Evolutionary conservation across 208 protist species (phyloP).

Genomic region (Wallacemonas sp.): DNA sequence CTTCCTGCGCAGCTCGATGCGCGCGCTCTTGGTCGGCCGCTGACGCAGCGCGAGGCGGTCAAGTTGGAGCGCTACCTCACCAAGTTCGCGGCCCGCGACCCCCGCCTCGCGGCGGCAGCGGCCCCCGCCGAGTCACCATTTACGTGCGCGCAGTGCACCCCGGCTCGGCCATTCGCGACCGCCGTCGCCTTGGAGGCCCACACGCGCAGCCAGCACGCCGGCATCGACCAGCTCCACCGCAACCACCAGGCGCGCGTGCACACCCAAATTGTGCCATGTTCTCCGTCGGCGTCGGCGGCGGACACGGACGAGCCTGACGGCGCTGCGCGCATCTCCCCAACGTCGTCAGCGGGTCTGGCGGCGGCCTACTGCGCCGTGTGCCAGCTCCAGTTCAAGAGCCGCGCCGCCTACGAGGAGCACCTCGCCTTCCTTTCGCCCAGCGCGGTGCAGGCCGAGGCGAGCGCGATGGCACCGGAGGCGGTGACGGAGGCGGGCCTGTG

Average conservation of each 20-base stretch:
- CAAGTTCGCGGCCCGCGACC: constrained; percentile 21
- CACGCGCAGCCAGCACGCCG: constrained; percentile 21
- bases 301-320: neutral
- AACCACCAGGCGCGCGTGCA: constrained; percentile 39
- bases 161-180: constrained; percentile 27
- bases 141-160: constrained; percentile 23
- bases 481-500: neutral
- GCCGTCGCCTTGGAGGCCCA: constrained; percentile 33
- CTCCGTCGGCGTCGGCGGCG: neutral
- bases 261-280: constrained; percentile 18
- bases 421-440: constrained; percentile 36
- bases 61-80: constrained; percentile 44
- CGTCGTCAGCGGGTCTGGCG: neutral
- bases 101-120: neutral
- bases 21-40: constrained; percentile 30
- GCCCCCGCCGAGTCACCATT: neutral
- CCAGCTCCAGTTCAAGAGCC: constrained; percentile 30
- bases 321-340: neutral
- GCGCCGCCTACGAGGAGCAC: constrained; percentile 37
- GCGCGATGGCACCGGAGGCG: neutral
- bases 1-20: constrained; percentile 46
- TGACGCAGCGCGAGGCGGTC: constrained; percentile 37
- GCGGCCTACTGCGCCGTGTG: constrained; percentile 33
- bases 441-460: constrained; percentile 18
- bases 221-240: constrained; percentile 19